Percentiles rank a stretch among this genome's conserved stretches.
Conservation (phyloP, 306 rosid genomes). For the Urtica urens region DNA sequence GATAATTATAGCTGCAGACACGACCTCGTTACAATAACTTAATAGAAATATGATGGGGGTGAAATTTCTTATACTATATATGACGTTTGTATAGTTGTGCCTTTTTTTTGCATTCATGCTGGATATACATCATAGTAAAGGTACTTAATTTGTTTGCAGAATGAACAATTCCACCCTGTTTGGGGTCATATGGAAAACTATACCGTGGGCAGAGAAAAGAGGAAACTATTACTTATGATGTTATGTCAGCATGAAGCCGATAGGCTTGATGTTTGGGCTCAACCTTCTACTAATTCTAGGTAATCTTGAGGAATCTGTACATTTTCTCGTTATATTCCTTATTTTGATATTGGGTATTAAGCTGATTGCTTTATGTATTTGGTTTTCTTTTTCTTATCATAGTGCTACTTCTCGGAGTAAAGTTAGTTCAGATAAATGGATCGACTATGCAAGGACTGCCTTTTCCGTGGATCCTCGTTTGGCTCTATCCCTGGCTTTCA, state of each 20-base stretch:
- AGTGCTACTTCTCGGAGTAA: conserved; percentile 50
- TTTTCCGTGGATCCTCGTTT: conserved; percentile 89
- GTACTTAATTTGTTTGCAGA: conserved; percentile 38
- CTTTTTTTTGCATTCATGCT: conserved; percentile 6
- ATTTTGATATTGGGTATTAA: not conserved
- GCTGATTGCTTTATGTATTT: not conserved
- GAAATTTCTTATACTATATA: not conserved
- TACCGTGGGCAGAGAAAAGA: conserved; percentile 70
- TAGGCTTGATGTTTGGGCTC: conserved; percentile 98
- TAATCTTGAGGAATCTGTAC: conserved; percentile 14
- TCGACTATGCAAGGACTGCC: conserved; percentile 80
- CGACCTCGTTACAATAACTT: no score
- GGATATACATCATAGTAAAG: conserved; percentile 15
- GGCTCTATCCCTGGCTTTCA: conserved; percentile 66
- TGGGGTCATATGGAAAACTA: conserved; percentile 97
- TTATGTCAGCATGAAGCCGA: conserved; percentile 93
- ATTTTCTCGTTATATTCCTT: not conserved
- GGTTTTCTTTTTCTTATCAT: conserved; percentile 32
- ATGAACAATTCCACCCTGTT: conserved; percentile 68
- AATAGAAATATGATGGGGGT: no score
- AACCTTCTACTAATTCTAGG: conserved; percentile 86
- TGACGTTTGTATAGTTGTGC: conserved; percentile 5
- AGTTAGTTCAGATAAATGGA: conserved; percentile 81
- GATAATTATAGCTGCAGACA: conserved; percentile 17
- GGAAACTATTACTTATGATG: conserved; percentile 76